phyloP scores from a whole-genome alignment of 495 filamentous ascomycete genomes.

The Pyrenula aspistea region DNA sequence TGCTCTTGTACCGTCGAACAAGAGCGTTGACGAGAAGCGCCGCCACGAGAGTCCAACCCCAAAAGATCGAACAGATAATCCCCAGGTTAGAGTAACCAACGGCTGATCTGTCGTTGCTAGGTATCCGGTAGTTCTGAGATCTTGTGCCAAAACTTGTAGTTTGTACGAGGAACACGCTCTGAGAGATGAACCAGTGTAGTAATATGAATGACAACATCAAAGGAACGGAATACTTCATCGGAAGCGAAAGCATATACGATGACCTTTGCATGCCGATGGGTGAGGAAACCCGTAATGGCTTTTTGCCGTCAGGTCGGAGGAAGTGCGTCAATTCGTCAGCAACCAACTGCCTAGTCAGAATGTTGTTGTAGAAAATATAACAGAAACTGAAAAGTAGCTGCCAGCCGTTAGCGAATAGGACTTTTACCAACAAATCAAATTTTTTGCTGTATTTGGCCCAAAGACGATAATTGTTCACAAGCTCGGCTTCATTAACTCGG shows the following conservation, averaged over 20 bases:
- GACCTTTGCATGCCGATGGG: slow-evolving; percentile 26
- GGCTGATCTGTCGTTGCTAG: background rate
- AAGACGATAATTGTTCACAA: background rate
- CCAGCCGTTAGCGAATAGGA: slow-evolving; percentile 22
- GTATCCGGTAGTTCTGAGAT: background rate
- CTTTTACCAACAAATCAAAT: background rate
- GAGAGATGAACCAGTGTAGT: slow-evolving; percentile 31
- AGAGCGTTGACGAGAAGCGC: background rate
- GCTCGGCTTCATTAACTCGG: background rate
- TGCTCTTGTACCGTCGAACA: background rate
- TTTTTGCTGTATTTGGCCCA: background rate
- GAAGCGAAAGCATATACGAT: slow-evolving; percentile 34
- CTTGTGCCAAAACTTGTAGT: slow-evolving; percentile 5
- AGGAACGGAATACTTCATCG: slow-evolving; percentile 27
- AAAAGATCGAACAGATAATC: background rate
- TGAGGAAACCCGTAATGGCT: slow-evolving; percentile 28
- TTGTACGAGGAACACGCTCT: slow-evolving; percentile 24
- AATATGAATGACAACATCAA: slow-evolving; percentile 16
- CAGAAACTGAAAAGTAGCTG: slow-evolving; percentile 27
- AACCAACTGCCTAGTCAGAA: slow-evolving; percentile 24
- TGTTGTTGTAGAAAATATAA: slow-evolving; percentile 24
- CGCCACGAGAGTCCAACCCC: background rate
- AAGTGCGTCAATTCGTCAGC: slow-evolving; percentile 18
- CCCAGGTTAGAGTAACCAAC: background rate
- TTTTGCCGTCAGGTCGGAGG: slow-evolving; percentile 9